Base-by-base conservation (phyloP, 2,329 filamentous ascomycete genomes). In the Trichophyton simii region DNA sequence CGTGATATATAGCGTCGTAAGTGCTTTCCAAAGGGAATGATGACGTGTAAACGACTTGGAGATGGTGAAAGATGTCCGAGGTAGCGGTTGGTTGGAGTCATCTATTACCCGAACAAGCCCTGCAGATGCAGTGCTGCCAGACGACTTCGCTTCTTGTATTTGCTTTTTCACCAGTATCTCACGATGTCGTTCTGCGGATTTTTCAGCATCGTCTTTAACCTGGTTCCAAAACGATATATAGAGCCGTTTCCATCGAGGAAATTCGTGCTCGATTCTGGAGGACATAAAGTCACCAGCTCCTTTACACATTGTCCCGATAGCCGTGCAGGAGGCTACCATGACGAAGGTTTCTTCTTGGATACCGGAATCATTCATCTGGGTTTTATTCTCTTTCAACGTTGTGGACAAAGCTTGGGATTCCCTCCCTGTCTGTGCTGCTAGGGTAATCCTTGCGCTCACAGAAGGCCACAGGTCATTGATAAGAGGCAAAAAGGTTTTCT, bases 381-480 rank as follows among this genome's bases (percentile, higher is more conserved):
- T 18, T 25, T 36, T 55, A 5, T 55, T 25, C n/a, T 88, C 57
- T 54, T 36, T 61, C 62, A 42, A 66, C 9, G 61, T 46, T 34
- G 63, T 63, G 20, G 55, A 62, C 3, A 64, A 66, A 20, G 65
- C 67, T n/a, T 66, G 61, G 18, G 68, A 65, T 84, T 82, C 4
- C 90, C 77, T 25, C 85, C 80, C n/a, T 80, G 78, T 1, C 87
- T 76, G 69, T 2, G 70, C 66, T n/a, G 74, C 72, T 38, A 72
- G 69, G 18, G 68, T 69, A 57, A 76, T 69, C 54, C 72, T 68
- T 2, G 70, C 66, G 11, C 72, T 71, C 3, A 96, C 77, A 5
- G 95, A 87, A 0, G 91, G 91, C 92, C 92, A 99, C 6, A 97
- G 78, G 2, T 87, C 86, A 72, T 97, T 94, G 67, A 97, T 85